These are phyloP conservation scores for Lithospermum erythrorhizon DNA, from an alignment of 257 asterid genomes.

Conservation along the genomic window DNA sequence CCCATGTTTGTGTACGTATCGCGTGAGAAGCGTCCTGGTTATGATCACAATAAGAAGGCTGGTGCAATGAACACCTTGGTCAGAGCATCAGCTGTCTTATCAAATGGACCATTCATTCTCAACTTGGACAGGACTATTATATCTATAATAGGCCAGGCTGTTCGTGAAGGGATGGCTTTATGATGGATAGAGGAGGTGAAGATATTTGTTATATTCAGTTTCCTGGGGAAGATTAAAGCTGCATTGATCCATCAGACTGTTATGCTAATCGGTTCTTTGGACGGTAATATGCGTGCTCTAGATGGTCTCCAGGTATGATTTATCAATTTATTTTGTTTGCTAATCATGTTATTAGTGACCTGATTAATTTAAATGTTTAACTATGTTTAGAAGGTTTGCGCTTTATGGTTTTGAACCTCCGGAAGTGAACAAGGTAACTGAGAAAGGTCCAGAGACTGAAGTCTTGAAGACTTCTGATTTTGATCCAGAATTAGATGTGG, in stretches of 20 bases:
- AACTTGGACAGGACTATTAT: slow-evolving; percentile 35
- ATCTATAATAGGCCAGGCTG: slow-evolving; percentile 19
- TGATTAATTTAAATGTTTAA: background rate
- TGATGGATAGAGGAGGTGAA: slow-evolving; percentile 44
- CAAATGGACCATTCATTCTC: slow-evolving; percentile 36
- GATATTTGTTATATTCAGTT: slow-evolving; percentile 33
- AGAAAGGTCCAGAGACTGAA: slow-evolving; percentile 15
- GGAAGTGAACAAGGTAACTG: slow-evolving; percentile 3
- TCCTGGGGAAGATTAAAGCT: slow-evolving; percentile 39
- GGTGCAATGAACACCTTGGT: slow-evolving; percentile 38
- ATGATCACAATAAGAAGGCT: slow-evolving; percentile 36
- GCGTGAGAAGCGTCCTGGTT: slow-evolving; percentile 33
- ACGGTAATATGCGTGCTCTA: slow-evolving; percentile 37
- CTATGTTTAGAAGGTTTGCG: slow-evolving; percentile 32
- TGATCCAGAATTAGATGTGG: slow-evolving; percentile 28
- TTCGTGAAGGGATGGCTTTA: slow-evolving; percentile 41
- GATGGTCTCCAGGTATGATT: slow-evolving; percentile 29
- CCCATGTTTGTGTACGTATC: slow-evolving; percentile 36
- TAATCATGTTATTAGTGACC: background rate
- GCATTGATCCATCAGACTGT: slow-evolving; percentile 39
- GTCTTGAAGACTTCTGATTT: slow-evolving; percentile 21
- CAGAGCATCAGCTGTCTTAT: slow-evolving; percentile 27
- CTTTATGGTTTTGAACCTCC: slow-evolving; percentile 36
- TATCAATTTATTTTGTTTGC: background rate
- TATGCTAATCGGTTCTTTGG: slow-evolving; percentile 39